Base-by-base conservation (phyloP, 345 rosid genomes). In the Hibiscus tridactylites region DNA sequence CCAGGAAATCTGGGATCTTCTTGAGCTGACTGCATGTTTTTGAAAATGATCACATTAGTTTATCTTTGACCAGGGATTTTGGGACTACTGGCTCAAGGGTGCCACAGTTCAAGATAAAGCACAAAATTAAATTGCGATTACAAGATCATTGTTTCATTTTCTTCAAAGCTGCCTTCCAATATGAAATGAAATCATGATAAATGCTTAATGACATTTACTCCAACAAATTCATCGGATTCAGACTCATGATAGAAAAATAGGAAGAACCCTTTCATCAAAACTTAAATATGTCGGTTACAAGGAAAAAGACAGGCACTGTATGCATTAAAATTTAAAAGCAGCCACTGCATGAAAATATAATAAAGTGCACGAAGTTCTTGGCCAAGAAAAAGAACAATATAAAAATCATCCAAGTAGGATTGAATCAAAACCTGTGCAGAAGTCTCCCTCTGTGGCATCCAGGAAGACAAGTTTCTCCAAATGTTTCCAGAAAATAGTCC, bases 391-490 rank as follows among this genome's bases (percentile, higher is more conserved):
- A n/a, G 58, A 50, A 29, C 21, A 29, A 24, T 6, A 53, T 2
- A 1, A 9, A 39, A 19, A 57, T 37, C 50, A 54, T 65, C 50
- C 64, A 17, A 57, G 71, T 35, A 62, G 50, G 9, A 68, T 56
- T 58, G 71, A 56, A 58, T 64, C 26, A 19, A 64, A 78, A 92
- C 97, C 96, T 85, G 93, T 76, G 76, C 68, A 71, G 89, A 80
- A 57, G 88, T 71, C 83, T 81, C 87, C 81, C 94, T 77, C 78
- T 75, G 91, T 64, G 92, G 99, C 86, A 92, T 84, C 99, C 96
- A 90, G 8, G 97, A 83, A 70, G 97, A 85, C 68, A 92, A 64
- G 72, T 85, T 89, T 80, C 97, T 88, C 97, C 96, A 92, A 39
- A 87, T 78, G 79, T 84, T 92, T 77, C 92, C 95, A 70, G 97